These are phyloP conservation scores for Helianthus tuberosus DNA, from an alignment of 129 eudicot genomes.

Conservation along the genomic window DNA sequence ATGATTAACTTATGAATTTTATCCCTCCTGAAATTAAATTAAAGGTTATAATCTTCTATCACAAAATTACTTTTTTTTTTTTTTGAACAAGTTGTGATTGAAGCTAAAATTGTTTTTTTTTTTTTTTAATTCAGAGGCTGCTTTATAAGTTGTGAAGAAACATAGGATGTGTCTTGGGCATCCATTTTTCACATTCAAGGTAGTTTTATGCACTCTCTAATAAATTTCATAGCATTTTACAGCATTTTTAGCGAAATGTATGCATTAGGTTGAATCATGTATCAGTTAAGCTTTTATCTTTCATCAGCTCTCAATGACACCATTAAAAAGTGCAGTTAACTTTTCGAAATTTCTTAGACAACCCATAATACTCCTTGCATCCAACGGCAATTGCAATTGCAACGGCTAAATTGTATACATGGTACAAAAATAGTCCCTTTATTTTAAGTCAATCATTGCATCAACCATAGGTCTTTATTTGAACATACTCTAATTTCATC, in stretches of 20 bases:
- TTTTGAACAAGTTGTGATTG: neutral
- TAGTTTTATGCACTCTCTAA: conserved; percentile 15
- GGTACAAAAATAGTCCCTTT: neutral
- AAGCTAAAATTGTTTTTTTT: conserved; percentile 4
- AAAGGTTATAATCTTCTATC: conserved; percentile 46
- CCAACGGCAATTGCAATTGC: neutral
- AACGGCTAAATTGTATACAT: neutral
- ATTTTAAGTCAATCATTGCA: no score
- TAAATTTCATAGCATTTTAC: neutral
- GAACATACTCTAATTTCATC: neutral
- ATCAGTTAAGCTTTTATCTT: neutral
- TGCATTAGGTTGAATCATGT: neutral
- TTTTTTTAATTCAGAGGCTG: conserved; percentile 63
- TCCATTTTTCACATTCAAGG: conserved; percentile 99
- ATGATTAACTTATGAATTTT: conserved; percentile 80
- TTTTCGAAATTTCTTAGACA: neutral
- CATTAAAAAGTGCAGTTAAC: neutral
- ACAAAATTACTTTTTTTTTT: neutral
- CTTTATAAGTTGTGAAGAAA: conserved; percentile 86
- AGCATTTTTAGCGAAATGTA: neutral
- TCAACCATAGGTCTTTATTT: neutral
- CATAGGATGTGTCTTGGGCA: conserved; percentile 95
- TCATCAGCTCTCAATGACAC: conserved; percentile 5
- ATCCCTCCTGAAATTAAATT: conserved; percentile 89
- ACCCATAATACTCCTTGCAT: neutral